These are phyloP conservation scores for Colletotrichum godetiae DNA, from an alignment of 2,329 filamentous ascomycete genomes.

Conservation along the genomic window DNA sequence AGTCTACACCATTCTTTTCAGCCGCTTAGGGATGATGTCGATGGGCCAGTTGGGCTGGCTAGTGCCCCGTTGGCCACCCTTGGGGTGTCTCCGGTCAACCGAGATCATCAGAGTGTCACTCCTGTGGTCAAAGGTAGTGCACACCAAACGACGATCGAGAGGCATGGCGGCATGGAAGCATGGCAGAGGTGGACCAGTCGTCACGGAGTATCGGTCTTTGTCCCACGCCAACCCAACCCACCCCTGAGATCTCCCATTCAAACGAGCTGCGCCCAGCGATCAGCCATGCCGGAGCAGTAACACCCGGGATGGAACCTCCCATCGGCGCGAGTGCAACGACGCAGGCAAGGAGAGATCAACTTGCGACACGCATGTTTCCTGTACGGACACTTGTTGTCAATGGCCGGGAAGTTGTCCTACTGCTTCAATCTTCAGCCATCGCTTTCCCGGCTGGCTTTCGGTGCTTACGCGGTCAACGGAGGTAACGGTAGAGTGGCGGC, in stretches of 20 bases:
- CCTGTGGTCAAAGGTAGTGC: not conserved
- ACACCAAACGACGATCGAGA: not conserved
- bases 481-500: conserved; percentile 12
- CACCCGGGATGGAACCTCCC: conserved; percentile 23
- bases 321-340: conserved; percentile 10
- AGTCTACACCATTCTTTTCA: not conserved
- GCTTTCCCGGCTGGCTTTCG: not conserved
- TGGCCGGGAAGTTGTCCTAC: not conserved
- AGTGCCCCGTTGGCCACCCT: not conserved
- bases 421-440: not conserved
- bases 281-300: conserved; percentile 24
- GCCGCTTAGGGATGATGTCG: not conserved
- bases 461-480: conserved; percentile 14
- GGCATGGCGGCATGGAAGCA: not conserved
- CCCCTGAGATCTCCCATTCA: conserved; percentile 7
- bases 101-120: conserved; percentile 3
- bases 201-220: not conserved
- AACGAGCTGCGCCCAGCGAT: conserved; percentile 28
- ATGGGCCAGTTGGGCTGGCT: not conserved
- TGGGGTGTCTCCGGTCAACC: conserved; percentile 29
- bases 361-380: not conserved
- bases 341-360: conserved; percentile 5
- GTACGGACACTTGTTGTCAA: not conserved
- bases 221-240: not conserved
- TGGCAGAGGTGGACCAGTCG: not conserved